Evolutionary conservation across 768 basidiomycete species (phyloP).

Genomic region (Psilocybe tampanensis): DNA sequence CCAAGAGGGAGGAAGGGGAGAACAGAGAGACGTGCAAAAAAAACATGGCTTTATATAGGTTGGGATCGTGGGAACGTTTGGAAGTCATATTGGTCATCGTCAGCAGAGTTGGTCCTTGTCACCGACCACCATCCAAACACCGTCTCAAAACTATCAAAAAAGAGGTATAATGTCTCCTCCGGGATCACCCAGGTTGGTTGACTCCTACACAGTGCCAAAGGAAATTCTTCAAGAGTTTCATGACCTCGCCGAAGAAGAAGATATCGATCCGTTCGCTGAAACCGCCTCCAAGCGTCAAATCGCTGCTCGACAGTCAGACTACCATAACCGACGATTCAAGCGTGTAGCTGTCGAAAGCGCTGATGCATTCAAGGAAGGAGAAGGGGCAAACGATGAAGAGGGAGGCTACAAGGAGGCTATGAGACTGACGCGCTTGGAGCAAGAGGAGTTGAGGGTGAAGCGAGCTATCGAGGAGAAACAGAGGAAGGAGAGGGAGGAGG

Average conservation of each 20-base stretch:
- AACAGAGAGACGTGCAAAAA: constrained; percentile 8
- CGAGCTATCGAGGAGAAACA: constrained; percentile 89
- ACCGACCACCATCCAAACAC: constrained; percentile 23
- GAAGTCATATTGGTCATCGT: constrained; percentile 31
- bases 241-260: constrained; percentile 91
- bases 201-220: constrained; percentile 92
- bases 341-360: constrained; percentile 81
- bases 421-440: constrained; percentile 87
- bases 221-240: constrained; percentile 94
- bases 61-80: constrained; percentile 33
- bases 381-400: constrained; percentile 71
- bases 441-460: constrained; percentile 86
- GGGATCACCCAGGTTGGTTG: constrained; percentile 72
- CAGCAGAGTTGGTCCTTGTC: constrained; percentile 18
- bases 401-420: constrained; percentile 97
- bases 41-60: constrained; percentile 20
- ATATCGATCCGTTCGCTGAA: constrained; percentile 90
- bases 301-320: constrained; percentile 90
- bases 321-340: constrained; percentile 89
- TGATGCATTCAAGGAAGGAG: constrained; percentile 72
- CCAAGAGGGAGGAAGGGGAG: constrained; percentile 2
- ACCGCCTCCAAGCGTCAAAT: constrained; percentile 94
- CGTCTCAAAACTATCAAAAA: constrained; percentile 17
- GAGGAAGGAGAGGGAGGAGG: constrained; percentile 72
- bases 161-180: constrained; percentile 59